phyloP scores from a whole-genome alignment of 1,284 basidiomycete genomes.

The Tilletia indica region DNA sequence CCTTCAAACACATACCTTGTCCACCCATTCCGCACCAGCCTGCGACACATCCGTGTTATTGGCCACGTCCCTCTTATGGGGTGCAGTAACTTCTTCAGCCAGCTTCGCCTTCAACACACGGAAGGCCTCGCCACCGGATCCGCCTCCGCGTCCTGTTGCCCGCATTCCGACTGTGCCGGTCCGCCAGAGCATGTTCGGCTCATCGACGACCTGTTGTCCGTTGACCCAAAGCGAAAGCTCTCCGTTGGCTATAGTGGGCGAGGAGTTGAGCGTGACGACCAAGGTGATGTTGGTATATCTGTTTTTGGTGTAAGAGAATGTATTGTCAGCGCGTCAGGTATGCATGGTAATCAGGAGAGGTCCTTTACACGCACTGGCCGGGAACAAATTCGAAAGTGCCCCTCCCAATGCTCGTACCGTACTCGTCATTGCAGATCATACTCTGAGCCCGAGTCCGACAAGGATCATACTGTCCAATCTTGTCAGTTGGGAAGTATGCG shows the following conservation, averaged over 20 bases:
- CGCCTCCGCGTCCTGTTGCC: slow-evolving; percentile 17
- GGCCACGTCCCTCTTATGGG: neutral
- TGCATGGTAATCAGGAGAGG: neutral
- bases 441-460: neutral
- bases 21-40: slow-evolving; percentile 10
- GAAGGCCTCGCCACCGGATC: slow-evolving; percentile 9
- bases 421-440: slow-evolving; percentile 21
- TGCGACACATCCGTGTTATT: neutral
- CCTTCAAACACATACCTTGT: slow-evolving; percentile 12
- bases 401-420: slow-evolving; percentile 18
- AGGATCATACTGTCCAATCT: slow-evolving; percentile 14
- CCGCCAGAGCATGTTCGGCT: slow-evolving; percentile 15
- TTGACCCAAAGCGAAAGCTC: slow-evolving; percentile 14
- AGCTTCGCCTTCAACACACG: neutral
- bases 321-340: neutral
- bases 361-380: neutral
- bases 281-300: slow-evolving; percentile 17
- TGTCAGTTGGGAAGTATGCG: slow-evolving; percentile 20
- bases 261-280: slow-evolving; percentile 13
- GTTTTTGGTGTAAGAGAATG: neutral
- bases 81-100: neutral
- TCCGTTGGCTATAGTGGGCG: slow-evolving; percentile 14
- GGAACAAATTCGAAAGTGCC: slow-evolving; percentile 10
- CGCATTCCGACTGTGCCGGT: neutral
- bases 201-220: slow-evolving; percentile 6